These are phyloP conservation scores for Colletotrichum sp. DNA, from an alignment of 2,329 filamentous ascomycete genomes.

Conservation along the genomic window DNA sequence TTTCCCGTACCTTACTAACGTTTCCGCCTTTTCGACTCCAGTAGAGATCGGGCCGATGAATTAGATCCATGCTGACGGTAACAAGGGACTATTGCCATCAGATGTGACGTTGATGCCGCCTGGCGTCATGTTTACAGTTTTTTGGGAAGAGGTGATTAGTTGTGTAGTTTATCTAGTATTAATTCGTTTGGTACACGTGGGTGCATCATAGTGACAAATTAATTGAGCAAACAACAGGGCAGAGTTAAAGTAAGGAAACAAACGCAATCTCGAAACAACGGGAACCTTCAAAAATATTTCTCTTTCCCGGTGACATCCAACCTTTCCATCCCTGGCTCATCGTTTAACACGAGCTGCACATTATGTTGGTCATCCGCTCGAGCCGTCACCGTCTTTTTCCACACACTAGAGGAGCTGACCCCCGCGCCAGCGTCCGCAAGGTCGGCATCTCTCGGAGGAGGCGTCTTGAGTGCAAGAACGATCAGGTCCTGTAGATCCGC, in stretches of 20 bases:
- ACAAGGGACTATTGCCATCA: not conserved
- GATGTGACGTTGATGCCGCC: not conserved
- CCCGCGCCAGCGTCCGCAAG: not conserved
- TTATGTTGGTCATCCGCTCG: not conserved
- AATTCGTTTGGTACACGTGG: rapidly evolving
- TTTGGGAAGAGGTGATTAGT: rapidly evolving
- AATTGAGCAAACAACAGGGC: rapidly evolving
- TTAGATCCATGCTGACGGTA: not conserved
- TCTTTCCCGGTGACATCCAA: not conserved
- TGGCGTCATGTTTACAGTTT: not conserved
- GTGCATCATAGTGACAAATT: not conserved
- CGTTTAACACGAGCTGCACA: not conserved
- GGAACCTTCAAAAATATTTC: not conserved
- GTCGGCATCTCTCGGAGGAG: not conserved
- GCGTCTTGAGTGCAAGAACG: not conserved
- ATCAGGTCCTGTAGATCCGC: slow-evolving; percentile 7
- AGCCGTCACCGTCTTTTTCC: not conserved
- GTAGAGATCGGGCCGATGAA: not conserved
- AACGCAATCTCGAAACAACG: not conserved
- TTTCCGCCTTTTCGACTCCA: not conserved
- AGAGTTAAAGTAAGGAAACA: rapidly evolving
- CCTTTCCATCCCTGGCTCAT: not conserved
- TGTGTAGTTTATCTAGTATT: not conserved
- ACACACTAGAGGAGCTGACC: not conserved
- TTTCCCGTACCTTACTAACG: not conserved